These are phyloP conservation scores for Hyphodiscus sp. DNA, from an alignment of 2,329 filamentous ascomycete genomes.

Conservation along the genomic window DNA sequence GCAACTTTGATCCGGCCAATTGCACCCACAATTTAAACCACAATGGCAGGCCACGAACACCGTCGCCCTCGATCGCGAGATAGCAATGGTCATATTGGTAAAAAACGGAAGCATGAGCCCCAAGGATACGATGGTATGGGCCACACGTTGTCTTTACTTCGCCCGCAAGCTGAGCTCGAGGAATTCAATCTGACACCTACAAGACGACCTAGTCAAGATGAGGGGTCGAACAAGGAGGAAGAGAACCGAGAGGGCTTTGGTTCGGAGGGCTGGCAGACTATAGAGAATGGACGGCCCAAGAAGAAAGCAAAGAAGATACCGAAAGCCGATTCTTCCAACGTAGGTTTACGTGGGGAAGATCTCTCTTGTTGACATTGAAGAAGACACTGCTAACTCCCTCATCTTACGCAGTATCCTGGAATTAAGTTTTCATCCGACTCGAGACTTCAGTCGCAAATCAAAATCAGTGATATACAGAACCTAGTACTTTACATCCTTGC, in stretches of 20 bases:
- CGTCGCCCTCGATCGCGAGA: background rate
- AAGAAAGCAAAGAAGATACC: conserved; percentile 59
- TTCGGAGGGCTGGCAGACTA: conserved; percentile 45
- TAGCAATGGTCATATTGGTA: conserved; percentile 12
- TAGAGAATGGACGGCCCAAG: conserved; percentile 39
- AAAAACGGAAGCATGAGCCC: conserved; percentile 28
- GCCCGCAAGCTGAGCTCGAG: conserved; percentile 25
- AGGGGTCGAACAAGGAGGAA: conserved; percentile 6
- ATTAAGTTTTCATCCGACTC: conserved; percentile 51
- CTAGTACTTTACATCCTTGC: conserved; percentile 61
- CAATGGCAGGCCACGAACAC: conserved; percentile 1
- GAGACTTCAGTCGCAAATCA: conserved; percentile 55
- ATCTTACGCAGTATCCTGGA: conserved; percentile 40
- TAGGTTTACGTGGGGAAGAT: too few relatives aligned
- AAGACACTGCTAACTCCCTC: too few relatives aligned
- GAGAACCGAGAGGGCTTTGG: background rate
- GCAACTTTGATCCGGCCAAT: background rate
- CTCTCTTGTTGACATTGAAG: too few relatives aligned
- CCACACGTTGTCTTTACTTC: conserved; percentile 19
- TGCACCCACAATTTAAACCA: background rate
- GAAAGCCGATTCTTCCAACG: conserved; percentile 43
- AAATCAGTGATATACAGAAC: conserved; percentile 55
- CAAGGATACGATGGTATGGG: conserved; percentile 17
- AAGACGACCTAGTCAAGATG: conserved; percentile 17
- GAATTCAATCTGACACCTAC: conserved; percentile 29